phyloP scores from a whole-genome alignment of 202 grass and related monocot genomes.

The Digitaria exilis region DNA sequence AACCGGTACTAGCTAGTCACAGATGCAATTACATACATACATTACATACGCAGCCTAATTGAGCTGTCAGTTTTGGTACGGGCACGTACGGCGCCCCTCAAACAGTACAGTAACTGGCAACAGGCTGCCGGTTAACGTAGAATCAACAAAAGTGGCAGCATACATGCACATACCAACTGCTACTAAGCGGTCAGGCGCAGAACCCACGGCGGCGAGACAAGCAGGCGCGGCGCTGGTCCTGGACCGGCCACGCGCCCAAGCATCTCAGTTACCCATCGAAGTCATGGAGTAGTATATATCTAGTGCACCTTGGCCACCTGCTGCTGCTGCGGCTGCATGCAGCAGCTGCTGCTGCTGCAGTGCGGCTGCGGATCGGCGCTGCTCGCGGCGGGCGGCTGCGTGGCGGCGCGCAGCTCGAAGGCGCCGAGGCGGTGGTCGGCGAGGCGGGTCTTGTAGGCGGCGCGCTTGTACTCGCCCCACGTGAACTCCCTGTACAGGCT shows the following conservation, averaged over 20 bases:
- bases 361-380: background rate
- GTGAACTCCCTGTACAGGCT: constrained; percentile 88
- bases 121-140: background rate
- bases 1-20: background rate
- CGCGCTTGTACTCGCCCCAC: constrained; percentile 90
- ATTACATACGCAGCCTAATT: background rate
- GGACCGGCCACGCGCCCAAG: background rate
- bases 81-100: background rate
- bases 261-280: constrained; percentile 29
- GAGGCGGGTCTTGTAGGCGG: constrained; percentile 80
- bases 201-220: background rate
- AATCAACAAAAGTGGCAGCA: constrained; percentile 13
- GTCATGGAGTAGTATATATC: too few species aligned
- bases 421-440: constrained; percentile 78
- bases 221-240: background rate
- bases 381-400: background rate
- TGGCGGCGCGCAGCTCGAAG: constrained; percentile 58
- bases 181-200: background rate
- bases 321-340: constrained; percentile 21
- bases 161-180: background rate
- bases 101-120: too few species aligned
- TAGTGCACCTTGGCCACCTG: constrained; percentile 32
- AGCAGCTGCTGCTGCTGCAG: constrained; percentile 5
- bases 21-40: background rate
- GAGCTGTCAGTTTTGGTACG: background rate